Base-by-base conservation (phyloP, 2,329 filamentous ascomycete genomes). In the Hymenoscyphus scutula region DNA sequence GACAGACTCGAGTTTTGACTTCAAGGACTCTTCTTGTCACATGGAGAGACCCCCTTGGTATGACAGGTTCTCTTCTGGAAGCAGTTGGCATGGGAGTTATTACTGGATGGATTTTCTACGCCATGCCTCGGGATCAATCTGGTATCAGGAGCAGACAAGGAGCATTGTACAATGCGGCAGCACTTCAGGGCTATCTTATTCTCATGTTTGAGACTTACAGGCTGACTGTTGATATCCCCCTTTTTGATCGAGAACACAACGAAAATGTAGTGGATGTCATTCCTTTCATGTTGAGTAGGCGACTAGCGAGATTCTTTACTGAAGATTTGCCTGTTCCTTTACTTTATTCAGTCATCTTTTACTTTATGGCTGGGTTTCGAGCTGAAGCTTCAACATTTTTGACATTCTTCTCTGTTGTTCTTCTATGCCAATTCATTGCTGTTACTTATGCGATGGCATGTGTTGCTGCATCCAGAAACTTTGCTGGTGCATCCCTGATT, bases 361-460 rank as follows among this genome's bases (percentile, higher is more conserved):
- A 92, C 74, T 92, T 91, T 73, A 91, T 92, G 87, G 84, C 86
- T 6, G 89, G 89, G 0, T 90, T 92, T 68, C 84, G 89, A 55
- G 79, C 81, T 2, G 82, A 87, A 8, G 84, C 81, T 0, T 75
- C 71, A 1, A 84, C 88, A 60, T 92, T 92, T 74, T 87, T 93
- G 62, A 86, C 82, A 0, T 93, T 92, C 76, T 88, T 92, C 66
- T 78, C 81, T 2, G 80, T 92, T 41, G 82, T 87, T 0, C 74
- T 93, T 4, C 74, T 92, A 2, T 87, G 85, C 53, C 90, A 93
- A 63, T 91, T 91, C 67, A 87, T 91, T 38, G 85, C 89, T 0
- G 84, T 93, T 10, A 89, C 85, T 0, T 89, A 89, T 69, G 89
- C 90, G 1, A 85, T 87, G 66, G 80, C 85, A 1, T 89, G 88